Base-by-base conservation (phyloP, 2,329 filamentous ascomycete species). In the Corniculantispora saksenae region DNA sequence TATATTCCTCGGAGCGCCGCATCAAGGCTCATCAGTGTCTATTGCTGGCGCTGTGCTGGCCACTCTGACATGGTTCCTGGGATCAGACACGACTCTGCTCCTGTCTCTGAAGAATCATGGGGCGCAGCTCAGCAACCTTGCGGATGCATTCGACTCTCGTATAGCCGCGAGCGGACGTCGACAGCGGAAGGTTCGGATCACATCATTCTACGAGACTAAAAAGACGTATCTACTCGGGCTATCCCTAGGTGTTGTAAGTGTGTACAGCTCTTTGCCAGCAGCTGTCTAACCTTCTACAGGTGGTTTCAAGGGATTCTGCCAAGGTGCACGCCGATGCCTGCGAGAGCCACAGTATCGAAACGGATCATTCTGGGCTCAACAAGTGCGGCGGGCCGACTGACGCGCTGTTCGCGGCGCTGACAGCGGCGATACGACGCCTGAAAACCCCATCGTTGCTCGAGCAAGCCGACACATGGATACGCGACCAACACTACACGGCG, bases 401-500 rank as follows among this genome's bases (percentile, higher is more conserved):
- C 48, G 3, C 47, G 15, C 45, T 69, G 3, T 70, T 67, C 27
- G 19, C n/a, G 48, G 7, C 27, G 32, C 59, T 61, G 17, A 17
- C 25, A 10, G 29, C 8, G 1, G 23, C 48, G 23, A 43, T 61
- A 53, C 21, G 35, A 25, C 48, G 17, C 48, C 48, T 61, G 35
- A 61, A 43, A 29, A 45, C 47, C 32, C 59, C 32, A 54, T 59
- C 32, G 5, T 32, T 32, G 10, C 32, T 63, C 10, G n/a, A 56
- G n/a, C 51, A 56, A 23, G 72, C 69, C 27, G 71, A 73, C 57
- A 38, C 21, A 21, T 69, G 45, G 48, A 73, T 76, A 53, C 70
- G 65, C 15, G 38, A 70, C 2, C 64, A 71, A 0, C 56, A 67
- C 61, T 76, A 75, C 59, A 68, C 60, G 17, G 13, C 15, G 10